Evolutionary conservation across 73 alveolate species (phyloP).

Genomic region (Uronychia setigera): DNA sequence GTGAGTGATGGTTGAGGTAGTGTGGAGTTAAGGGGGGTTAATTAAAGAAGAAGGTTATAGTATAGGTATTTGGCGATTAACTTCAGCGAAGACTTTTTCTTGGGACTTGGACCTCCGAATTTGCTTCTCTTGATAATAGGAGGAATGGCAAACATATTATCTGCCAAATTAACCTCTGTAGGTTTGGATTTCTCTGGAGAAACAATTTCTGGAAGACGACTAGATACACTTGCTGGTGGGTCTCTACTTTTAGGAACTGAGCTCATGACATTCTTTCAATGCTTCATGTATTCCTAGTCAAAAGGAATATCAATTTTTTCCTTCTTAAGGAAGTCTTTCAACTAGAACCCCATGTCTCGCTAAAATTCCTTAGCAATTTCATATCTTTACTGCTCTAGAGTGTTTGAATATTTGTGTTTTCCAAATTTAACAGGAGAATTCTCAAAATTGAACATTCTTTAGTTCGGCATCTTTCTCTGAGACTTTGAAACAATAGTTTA

Average conservation of each 20-base stretch:
- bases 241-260: no score
- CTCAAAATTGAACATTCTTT: neutral
- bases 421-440: neutral
- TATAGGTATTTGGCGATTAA: no score
- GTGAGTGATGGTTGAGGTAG: conserved; percentile 4
- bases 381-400: neutral
- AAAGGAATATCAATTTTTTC: neutral
- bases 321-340: neutral
- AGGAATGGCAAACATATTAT: no score
- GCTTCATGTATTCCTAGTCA: neutral
- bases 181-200: no score
- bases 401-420: neutral
- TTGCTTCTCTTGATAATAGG: no score
- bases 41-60: no score
- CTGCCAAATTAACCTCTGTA: neutral
- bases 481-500: neutral
- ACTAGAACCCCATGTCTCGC: neutral
- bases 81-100: no score
- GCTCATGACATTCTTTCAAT: neutral
- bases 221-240: no score
- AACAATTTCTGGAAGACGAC: no score
- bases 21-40: neutral
- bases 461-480: neutral
- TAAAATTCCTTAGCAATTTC: no score
- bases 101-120: no score